Conservation (phyloP, 2,329 filamentous ascomycete species). For the Curvularia sp. region DNA sequence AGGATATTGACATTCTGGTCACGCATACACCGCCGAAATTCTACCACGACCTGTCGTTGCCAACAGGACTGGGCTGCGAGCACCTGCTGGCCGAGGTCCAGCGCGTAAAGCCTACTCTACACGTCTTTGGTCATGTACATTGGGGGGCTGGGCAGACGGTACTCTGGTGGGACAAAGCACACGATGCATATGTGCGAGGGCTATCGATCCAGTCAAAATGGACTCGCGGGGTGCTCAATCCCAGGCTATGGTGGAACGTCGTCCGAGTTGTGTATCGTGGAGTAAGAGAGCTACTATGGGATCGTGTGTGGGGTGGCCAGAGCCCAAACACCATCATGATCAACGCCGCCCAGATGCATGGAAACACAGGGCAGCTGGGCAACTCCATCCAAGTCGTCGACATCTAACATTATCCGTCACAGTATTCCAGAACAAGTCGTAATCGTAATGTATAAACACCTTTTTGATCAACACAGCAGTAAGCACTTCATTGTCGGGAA, state of each 20-base stretch:
- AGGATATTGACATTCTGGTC: conserved; percentile 77
- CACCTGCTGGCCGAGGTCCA: conserved; percentile 74
- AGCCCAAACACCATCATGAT: conserved; percentile 62
- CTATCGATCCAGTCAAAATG: conserved; percentile 53
- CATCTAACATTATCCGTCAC: conserved; percentile 44
- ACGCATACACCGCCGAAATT: conserved; percentile 81
- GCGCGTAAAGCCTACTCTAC: conserved; percentile 75
- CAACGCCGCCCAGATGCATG: conserved; percentile 65
- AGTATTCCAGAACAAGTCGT: conserved; percentile 27
- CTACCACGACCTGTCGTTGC: conserved; percentile 69
- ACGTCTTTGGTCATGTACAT: conserved; percentile 88
- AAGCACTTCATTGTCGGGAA: conserved; percentile 43
- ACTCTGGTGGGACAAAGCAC: conserved; percentile 77
- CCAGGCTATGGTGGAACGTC: conserved; percentile 60
- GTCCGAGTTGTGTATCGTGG: conserved; percentile 61
- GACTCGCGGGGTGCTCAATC: conserved; percentile 48
- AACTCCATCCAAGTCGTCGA: conserved; percentile 56
- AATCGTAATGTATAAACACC: conserved; percentile 38
- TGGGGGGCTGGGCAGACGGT: conserved; percentile 73
- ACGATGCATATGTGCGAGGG: conserved; percentile 74
- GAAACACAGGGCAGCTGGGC: conserved; percentile 57
- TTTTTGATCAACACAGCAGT: conserved; percentile 37
- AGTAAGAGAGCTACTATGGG: conserved; percentile 65
- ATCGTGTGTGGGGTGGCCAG: conserved; percentile 64
- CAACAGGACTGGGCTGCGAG: conserved; percentile 72